These are phyloP conservation scores for Fusarium tjaetaba DNA, from an alignment of 2,329 filamentous ascomycete species.

Conservation along the genomic window DNA sequence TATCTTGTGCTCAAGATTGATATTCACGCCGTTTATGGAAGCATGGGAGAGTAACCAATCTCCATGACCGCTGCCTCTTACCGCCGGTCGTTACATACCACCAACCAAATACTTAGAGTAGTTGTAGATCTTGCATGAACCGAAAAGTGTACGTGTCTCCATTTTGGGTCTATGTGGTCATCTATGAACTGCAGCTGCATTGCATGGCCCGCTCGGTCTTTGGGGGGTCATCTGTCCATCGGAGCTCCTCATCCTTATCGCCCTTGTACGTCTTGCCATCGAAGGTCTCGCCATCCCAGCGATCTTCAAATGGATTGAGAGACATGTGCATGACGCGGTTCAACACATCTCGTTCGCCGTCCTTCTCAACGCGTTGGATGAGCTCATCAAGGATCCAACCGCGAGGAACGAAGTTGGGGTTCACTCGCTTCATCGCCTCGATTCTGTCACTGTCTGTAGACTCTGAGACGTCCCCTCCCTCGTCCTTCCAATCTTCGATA, in stretches of 20 bases:
- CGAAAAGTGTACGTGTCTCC: not conserved
- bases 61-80: constrained; percentile 75
- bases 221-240: constrained; percentile 89
- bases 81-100: constrained; percentile 75
- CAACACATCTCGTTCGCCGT: constrained; percentile 82
- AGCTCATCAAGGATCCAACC: constrained; percentile 95
- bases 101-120: constrained; percentile 13
- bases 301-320: constrained; percentile 84
- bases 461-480: constrained; percentile 49
- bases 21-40: constrained; percentile 76
- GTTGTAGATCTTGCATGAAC: constrained; percentile 9
- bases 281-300: constrained; percentile 67
- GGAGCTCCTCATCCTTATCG: constrained; percentile 77
- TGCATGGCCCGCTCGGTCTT: constrained; percentile 82
- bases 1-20: constrained; percentile 76
- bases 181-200: constrained; percentile 91
- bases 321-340: constrained; percentile 83
- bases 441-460: constrained; percentile 70
- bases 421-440: constrained; percentile 81
- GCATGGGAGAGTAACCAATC: constrained; percentile 69
- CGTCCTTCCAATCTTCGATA: constrained; percentile 78
- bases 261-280: constrained; percentile 62
- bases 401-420: constrained; percentile 91
- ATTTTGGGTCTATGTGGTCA: not conserved
- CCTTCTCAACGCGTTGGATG: constrained; percentile 87